A percentile compares a stretch with the other conserved stretches of the same genome.
Conservation (phyloP, 495 filamentous ascomycete genomes). For the Xeromyces bisporus region DNA sequence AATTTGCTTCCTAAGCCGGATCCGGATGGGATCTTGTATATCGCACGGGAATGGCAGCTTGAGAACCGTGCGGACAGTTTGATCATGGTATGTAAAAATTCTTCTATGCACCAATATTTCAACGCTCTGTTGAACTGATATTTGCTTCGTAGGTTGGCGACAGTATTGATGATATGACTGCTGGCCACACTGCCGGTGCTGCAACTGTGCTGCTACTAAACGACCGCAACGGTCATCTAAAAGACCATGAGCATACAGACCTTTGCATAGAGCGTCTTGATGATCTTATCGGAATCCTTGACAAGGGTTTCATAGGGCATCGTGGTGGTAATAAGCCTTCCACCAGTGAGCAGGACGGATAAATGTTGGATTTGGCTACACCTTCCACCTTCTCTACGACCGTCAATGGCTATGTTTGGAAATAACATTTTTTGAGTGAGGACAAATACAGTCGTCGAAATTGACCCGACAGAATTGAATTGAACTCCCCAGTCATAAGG, state of each 20-base stretch:
- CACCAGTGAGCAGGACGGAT: conserved; percentile 3
- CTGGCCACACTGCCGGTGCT: conserved; percentile 67
- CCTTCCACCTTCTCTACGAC: too few species aligned
- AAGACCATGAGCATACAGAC: conserved; percentile 65
- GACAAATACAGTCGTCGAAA: too few species aligned
- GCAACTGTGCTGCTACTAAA: conserved; percentile 80
- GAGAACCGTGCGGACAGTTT: conserved; percentile 30
- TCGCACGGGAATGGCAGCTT: conserved; percentile 58
- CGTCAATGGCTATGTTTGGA: too few species aligned
- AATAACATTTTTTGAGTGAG: too few species aligned
- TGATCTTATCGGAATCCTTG: conserved; percentile 53
- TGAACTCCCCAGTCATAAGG: too few species aligned
- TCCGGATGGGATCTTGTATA: conserved; percentile 74
- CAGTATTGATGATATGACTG: conserved; percentile 85
- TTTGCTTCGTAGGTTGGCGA: conserved; percentile 51
- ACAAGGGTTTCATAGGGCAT: conserved; percentile 40
- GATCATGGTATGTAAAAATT: conserved; percentile 33
- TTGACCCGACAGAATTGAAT: too few species aligned
- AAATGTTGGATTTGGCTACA: too few species aligned
- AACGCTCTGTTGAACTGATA: not conserved
- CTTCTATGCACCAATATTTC: not conserved
- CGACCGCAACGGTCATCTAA: conserved; percentile 57
- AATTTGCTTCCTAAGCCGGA: conserved; percentile 60
- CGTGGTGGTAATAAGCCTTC: conserved; percentile 8
- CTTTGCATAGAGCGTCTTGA: conserved; percentile 46